phyloP scores from a whole-genome alignment of 345 rosid genomes.

The Stellera chamaejasme region DNA sequence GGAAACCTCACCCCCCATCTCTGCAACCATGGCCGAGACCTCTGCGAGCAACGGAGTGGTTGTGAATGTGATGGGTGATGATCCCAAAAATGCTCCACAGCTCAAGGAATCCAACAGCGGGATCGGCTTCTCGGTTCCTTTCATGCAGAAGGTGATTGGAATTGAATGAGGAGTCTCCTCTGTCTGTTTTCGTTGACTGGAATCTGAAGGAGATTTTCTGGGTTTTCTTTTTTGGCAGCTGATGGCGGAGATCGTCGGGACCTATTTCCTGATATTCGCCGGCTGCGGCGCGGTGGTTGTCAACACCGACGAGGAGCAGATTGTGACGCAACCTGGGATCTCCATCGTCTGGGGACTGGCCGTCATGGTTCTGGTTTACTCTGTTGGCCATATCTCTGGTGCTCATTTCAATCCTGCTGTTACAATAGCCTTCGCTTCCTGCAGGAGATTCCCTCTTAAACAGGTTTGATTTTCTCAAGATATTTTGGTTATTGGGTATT shows the following conservation, averaged over 20 bases:
- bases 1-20: no score
- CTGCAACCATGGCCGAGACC: conserved; percentile 40
- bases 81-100: conserved; percentile 13
- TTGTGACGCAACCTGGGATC: conserved; percentile 68
- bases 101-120: conserved; percentile 24
- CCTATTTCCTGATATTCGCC: conserved; percentile 85
- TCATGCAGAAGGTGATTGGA: conserved; percentile 56
- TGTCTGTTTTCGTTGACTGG: neutral
- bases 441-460: conserved; percentile 73
- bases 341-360: conserved; percentile 85
- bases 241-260: conserved; percentile 71
- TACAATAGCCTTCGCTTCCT: conserved; percentile 82
- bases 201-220: neutral
- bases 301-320: conserved; percentile 48
- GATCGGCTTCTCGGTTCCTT: conserved; percentile 46
- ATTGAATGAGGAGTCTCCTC: neutral
- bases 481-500: no score
- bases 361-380: conserved; percentile 75
- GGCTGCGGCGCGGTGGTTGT: conserved; percentile 81
- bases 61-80: conserved; percentile 42
- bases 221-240: conserved; percentile 30
- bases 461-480: conserved; percentile 29
- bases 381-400: conserved; percentile 93
- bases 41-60: conserved; percentile 29
- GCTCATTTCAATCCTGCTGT: conserved; percentile 97